A percentile compares a stretch with the other conserved stretches of the same genome.
These are phyloP conservation scores for Haplosporangium gracile DNA, from an alignment of 192 early-diverging fungal genomes.

Conservation along the genomic window DNA sequence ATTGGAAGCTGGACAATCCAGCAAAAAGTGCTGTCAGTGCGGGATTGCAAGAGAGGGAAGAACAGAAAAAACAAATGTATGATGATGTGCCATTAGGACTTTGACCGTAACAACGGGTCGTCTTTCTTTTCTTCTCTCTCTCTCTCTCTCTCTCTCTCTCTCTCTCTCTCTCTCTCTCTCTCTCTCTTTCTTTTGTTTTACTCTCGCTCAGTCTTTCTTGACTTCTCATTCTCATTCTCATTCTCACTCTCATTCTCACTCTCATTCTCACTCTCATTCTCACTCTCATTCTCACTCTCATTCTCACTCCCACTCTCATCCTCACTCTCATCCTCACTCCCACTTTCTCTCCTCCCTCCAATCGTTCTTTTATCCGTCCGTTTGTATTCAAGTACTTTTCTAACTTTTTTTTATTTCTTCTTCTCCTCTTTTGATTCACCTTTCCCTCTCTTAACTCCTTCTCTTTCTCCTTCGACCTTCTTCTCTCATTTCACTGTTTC, in stretches of 20 bases:
- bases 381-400: no score
- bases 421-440: not conserved
- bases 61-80: not conserved
- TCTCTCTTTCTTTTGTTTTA: not conserved
- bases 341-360: not conserved
- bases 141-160: not conserved
- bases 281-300: not conserved
- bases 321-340: not conserved
- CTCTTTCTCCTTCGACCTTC: not conserved
- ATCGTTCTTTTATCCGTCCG: no score
- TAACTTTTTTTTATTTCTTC: no score
- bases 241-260: not conserved
- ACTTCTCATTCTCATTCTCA: not conserved
- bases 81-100: not conserved
- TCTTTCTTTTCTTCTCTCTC: not conserved
- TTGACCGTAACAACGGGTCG: not conserved
- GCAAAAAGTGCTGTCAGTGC: constrained; percentile 1
- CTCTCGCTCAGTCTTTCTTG: not conserved
- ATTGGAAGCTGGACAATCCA: not conserved
- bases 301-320: not conserved
- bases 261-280: not conserved
- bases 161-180: not conserved
- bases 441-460: not conserved
- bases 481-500: not conserved
- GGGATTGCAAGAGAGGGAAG: not conserved